Evolutionary conservation across 2,329 filamentous ascomycete genomes (phyloP).

Genomic region (Hymenoscyphus albidus): DNA sequence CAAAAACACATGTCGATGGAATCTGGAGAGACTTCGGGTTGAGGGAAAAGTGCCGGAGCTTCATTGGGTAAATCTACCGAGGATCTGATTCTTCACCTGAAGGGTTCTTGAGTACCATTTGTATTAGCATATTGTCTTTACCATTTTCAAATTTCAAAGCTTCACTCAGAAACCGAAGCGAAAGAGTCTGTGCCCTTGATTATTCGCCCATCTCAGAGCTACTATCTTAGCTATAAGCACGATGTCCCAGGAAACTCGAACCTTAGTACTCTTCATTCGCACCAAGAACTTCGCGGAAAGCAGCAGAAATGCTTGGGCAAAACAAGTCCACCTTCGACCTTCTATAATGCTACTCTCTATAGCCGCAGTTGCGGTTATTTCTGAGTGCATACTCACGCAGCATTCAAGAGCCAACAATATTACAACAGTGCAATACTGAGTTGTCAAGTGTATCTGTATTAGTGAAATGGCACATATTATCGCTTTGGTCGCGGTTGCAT

Average conservation of each 20-base stretch:
- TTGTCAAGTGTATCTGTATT: slow-evolving; percentile 5
- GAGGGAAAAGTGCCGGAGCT: slow-evolving; percentile 1
- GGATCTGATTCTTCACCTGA: background rate
- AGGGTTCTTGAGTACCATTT: background rate
- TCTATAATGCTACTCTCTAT: slow-evolving; percentile 18
- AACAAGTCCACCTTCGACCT: slow-evolving; percentile 18
- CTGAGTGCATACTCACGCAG: slow-evolving; percentile 19
- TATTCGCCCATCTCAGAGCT: slow-evolving; percentile 15
- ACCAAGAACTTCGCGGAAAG: slow-evolving; percentile 12
- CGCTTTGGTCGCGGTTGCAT: slow-evolving; percentile 20
- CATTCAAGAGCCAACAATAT: slow-evolving; percentile 19
- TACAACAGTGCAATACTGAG: slow-evolving; percentile 12
- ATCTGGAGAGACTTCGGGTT: background rate
- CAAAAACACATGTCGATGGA: background rate
- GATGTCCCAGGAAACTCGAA: slow-evolving; percentile 16
- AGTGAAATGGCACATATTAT: slow-evolving; percentile 17
- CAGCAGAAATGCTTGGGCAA: slow-evolving; percentile 19
- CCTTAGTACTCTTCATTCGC: slow-evolving; percentile 12
- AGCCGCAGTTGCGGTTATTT: slow-evolving; percentile 17
- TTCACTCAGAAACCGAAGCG: slow-evolving; percentile 12
- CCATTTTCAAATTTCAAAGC: background rate
- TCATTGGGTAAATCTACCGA: background rate
- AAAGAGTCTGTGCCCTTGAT: slow-evolving; percentile 15
- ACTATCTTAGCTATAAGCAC: slow-evolving; percentile 16
- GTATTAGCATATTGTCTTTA: no score